Evolutionary conservation across 768 basidiomycete genomes (phyloP), one percentile per base, ranked within the genome.

Genomic region (Clathrus columnatus): DNA sequence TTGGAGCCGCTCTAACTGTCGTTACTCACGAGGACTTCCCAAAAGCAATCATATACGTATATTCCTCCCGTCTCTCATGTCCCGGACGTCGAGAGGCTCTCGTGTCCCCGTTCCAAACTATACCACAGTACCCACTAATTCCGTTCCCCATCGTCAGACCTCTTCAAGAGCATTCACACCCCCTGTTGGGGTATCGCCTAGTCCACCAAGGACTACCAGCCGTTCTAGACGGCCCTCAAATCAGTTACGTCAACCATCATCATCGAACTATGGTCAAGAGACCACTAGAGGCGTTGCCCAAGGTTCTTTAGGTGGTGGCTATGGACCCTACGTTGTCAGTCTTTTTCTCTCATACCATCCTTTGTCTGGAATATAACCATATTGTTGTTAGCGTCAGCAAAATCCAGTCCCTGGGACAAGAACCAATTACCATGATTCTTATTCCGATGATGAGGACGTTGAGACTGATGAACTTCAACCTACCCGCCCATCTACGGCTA

Each of bases 321-420:
- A 91, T 73, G 90, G 90, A 10, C 90, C 90, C 23, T 91, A 91
- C 71, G 83, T 87, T n/a, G 89, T 91, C 61, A 56, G 83, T 73
- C 30, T 28, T 51, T 27, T 20, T 41, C 18, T 26, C n/a, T 20
- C 23, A 3, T 29, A 55, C 16, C 14, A 14, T 8, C 51, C 24
- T 30, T 53, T 11, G 41, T 11, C 14, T 30, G 23, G 27, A 50
- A 27, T 7, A 8, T 10, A 24, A 30, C 29, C 21, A 14, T 18
- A 14, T 5, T 29, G 16, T n/a, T n/a, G n/a, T n/a, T n/a, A 55
- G 54, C 42, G 48, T 30, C 45, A 23, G 21, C 26, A 47, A 36
- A 28, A 44, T 8, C 21, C 46, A 16, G 44, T 32, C 23, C 21
- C 44, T 29, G 8, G 5, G 24, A 16, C 17, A 20, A 16, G 32